Evolutionary conservation across 768 basidiomycete species (phyloP), one percentile per base, ranked within the genome.

Genomic region (Tubosaeta sp.): DNA sequence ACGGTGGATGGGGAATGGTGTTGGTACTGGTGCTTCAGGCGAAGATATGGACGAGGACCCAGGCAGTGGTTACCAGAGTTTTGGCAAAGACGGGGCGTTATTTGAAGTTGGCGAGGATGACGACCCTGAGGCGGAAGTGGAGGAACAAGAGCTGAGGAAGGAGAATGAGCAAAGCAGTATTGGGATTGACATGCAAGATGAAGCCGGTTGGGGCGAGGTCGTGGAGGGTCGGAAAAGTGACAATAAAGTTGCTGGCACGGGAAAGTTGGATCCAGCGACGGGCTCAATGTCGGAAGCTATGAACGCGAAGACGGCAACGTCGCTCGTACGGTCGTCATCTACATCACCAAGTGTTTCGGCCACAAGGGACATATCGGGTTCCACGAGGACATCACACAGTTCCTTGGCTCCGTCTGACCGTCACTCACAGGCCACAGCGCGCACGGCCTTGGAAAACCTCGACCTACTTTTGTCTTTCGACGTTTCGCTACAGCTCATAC

Each of bases 401-500:
- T 48, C 55, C 1, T 11, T 29, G 7, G 10, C 48, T 0, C 43
- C 54, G 6, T 51, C 59, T 6, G 2, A 17, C 5, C 38, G 22
- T 1, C 55, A 26, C n/a, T 45, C 56, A 16, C 55, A 57, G 53
- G 53, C 51, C 65, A 76, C 61, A 2, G 25, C 34, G 1, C 29
- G 17, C 26, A n/a, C 47, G 1, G 16, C 48, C 9, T 8, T 25
- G 35, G 53, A 55, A 73, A 80, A 59, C 38, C 78, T 99, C 4
- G 94, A 98, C 60, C 78, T 97, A 6, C 72, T 97, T 4, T 83
- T 99, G 14, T 97, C 94, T 5, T 82, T 99, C 12, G 95, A 97
- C 63, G 80, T 86, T 13, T 91, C 93, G 0, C 76, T 99, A 0
- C 87, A 94, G 62, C 79, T 99, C 34, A 95, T 99, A 51, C 95